Conservation (phyloP, 345 rosid genomes). For the Eucalyptus pauciflora region DNA sequence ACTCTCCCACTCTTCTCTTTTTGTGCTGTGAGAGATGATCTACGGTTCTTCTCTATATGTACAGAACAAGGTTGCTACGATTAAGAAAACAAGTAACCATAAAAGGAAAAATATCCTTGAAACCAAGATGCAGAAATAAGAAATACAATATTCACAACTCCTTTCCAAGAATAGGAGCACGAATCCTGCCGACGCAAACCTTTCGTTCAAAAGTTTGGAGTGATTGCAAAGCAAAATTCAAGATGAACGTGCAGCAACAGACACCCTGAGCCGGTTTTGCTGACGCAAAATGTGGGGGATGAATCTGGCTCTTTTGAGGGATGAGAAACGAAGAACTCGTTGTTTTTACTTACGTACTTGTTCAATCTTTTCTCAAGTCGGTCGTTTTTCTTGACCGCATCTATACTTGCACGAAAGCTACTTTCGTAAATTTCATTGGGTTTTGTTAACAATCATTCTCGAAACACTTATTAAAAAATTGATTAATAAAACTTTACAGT, state of each 20-base stretch:
- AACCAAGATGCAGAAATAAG: rapidly evolving
- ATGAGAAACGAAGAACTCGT: background rate
- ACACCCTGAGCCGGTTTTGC: background rate
- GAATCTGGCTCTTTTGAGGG: background rate
- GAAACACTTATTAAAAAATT: background rate
- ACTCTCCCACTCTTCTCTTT: too few species aligned
- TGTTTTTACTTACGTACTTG: background rate
- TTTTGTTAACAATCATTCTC: background rate
- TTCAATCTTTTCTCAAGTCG: background rate
- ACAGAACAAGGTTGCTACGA: rapidly evolving
- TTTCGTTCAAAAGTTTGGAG: background rate
- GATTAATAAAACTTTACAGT: background rate
- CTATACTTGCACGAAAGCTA: background rate
- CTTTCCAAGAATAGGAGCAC: too few species aligned
- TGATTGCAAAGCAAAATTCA: background rate
- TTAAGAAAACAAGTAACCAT: too few species aligned
- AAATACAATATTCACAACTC: too few species aligned
- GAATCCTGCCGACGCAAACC: background rate
- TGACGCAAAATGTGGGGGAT: background rate
- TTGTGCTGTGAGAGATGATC: rapidly evolving
- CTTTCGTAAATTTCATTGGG: background rate
- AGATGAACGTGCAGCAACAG: background rate
- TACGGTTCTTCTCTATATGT: too few species aligned
- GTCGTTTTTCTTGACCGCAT: background rate
- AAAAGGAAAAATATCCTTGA: too few species aligned